These are phyloP conservation scores for Metschnikowia anglica DNA, from an alignment of 805 yeast genomes.

Conservation along the genomic window DNA sequence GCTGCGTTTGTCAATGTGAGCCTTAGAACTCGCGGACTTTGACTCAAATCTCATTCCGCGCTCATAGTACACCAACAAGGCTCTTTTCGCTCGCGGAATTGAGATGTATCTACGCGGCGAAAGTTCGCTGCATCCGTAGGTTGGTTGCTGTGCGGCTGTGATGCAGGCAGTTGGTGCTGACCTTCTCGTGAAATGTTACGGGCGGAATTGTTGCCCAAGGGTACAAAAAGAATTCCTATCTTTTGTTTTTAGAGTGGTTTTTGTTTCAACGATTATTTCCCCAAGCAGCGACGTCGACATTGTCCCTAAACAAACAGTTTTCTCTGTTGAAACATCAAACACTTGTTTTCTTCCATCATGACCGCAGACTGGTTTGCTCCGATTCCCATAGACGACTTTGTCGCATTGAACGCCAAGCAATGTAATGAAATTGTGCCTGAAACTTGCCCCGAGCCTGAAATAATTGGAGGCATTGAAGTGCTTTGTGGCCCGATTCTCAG, in stretches of 20 bases:
- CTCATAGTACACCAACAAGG: too few relatives aligned
- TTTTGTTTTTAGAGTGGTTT: background rate
- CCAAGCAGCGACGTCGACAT: too few relatives aligned
- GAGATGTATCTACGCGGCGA: background rate
- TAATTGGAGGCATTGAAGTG: constrained; percentile 41
- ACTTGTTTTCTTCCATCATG: constrained; percentile 11
- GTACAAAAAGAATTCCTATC: background rate
- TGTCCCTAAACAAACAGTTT: too few relatives aligned
- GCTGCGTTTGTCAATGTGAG: too few relatives aligned
- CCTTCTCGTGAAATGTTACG: constrained; percentile 3
- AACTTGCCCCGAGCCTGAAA: constrained; percentile 28
- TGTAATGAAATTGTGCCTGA: constrained; percentile 28
- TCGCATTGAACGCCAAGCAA: constrained; percentile 25
- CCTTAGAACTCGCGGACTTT: too few relatives aligned
- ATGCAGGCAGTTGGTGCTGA: constrained; percentile 11
- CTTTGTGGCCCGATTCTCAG: constrained; percentile 79
- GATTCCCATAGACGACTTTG: constrained; percentile 31
- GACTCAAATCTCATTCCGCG: too few relatives aligned
- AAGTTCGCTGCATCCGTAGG: background rate
- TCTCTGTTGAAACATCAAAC: too few relatives aligned
- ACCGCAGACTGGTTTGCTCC: constrained; percentile 22
- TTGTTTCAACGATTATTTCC: background rate
- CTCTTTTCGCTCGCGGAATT: too few relatives aligned
- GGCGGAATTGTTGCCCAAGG: background rate
- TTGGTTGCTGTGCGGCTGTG: constrained; percentile 6